Evolutionary conservation across 768 basidiomycete species (phyloP).

Genomic region (Megacollybia marginata): DNA sequence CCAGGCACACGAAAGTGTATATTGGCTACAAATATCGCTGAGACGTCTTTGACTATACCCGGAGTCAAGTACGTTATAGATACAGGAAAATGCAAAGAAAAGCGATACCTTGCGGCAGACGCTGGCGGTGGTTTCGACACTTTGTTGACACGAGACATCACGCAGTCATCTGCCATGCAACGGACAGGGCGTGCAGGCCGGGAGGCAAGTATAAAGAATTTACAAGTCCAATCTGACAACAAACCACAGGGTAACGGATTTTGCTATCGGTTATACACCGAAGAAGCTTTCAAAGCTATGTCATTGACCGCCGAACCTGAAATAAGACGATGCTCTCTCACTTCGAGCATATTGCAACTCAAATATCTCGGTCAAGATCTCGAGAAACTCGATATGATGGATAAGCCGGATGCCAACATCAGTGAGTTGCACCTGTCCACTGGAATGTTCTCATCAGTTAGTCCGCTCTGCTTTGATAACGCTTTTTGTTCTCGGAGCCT

Average conservation of each 20-base stretch:
- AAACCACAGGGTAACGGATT: constrained; percentile 58
- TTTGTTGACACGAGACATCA: constrained; percentile 73
- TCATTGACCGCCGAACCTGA: constrained; percentile 71
- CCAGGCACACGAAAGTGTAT: constrained; percentile 81
- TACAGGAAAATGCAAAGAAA: constrained; percentile 94
- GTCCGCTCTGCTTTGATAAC: constrained; percentile 60
- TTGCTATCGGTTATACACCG: constrained; percentile 92
- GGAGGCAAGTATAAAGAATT: constrained; percentile 43
- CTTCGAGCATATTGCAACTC: constrained; percentile 78
- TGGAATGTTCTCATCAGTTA: constrained; percentile 16
- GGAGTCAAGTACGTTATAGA: constrained; percentile 95
- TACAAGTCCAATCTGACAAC: not conserved
- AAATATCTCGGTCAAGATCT: constrained; percentile 79
- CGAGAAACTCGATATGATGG: constrained; percentile 82
- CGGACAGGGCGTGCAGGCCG: constrained; percentile 96
- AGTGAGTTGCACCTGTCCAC: constrained; percentile 39
- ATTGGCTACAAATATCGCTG: constrained; percentile 95
- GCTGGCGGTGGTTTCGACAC: constrained; percentile 85
- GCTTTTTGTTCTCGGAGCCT: constrained; percentile 74
- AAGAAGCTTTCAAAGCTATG: constrained; percentile 66
- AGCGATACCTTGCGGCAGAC: constrained; percentile 66
- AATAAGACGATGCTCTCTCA: constrained; percentile 81
- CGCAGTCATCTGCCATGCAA: constrained; percentile 87
- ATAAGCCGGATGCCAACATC: constrained; percentile 68
- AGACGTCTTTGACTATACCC: constrained; percentile 96